These are phyloP conservation scores for Aspergillus incahuasiensis DNA, from an alignment of 495 filamentous ascomycete genomes.

Conservation along the genomic window DNA sequence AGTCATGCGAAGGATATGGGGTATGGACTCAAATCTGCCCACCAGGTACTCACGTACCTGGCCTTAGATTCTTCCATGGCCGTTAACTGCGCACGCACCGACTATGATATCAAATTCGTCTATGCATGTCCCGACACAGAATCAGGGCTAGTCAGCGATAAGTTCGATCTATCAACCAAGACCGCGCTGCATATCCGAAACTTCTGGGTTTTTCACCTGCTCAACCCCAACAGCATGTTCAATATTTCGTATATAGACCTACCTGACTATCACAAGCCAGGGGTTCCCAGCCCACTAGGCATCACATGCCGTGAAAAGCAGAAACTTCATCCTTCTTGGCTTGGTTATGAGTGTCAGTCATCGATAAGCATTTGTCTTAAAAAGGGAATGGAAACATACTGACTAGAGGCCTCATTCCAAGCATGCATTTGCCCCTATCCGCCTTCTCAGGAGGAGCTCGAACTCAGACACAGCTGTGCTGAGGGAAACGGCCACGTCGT, in stretches of 20 bases:
- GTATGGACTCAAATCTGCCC: not conserved
- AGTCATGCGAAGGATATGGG: not conserved
- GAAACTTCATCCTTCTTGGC: slow-evolving; percentile 24
- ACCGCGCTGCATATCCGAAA: slow-evolving; percentile 30
- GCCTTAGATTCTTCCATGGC: slow-evolving; percentile 23
- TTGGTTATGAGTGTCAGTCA: slow-evolving; percentile 33
- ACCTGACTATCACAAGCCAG: slow-evolving; percentile 15
- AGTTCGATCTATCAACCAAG: not conserved
- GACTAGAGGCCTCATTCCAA: slow-evolving; percentile 1
- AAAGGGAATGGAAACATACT: not conserved
- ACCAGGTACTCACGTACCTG: slow-evolving; percentile 28
- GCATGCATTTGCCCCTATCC: slow-evolving; percentile 34
- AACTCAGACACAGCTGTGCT: slow-evolving; percentile 27
- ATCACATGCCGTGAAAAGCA: not conserved
- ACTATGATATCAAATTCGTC: slow-evolving; percentile 29
- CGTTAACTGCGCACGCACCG: slow-evolving; percentile 22
- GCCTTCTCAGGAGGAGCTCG: slow-evolving; percentile 1
- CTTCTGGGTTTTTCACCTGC: slow-evolving; percentile 37
- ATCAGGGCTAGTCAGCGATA: slow-evolving; percentile 9
- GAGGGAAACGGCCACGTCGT: slow-evolving; percentile 20
- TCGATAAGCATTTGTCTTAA: not conserved
- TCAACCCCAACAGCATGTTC: slow-evolving; percentile 25
- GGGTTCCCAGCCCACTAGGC: slow-evolving; percentile 2
- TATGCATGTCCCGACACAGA: slow-evolving; percentile 19
- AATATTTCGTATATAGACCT: slow-evolving; percentile 21